A percentile compares a stretch with the other conserved stretches of the same genome.
Evolutionary conservation across 257 asterid species (phyloP).

Genomic region (Cinchona pubescens): DNA sequence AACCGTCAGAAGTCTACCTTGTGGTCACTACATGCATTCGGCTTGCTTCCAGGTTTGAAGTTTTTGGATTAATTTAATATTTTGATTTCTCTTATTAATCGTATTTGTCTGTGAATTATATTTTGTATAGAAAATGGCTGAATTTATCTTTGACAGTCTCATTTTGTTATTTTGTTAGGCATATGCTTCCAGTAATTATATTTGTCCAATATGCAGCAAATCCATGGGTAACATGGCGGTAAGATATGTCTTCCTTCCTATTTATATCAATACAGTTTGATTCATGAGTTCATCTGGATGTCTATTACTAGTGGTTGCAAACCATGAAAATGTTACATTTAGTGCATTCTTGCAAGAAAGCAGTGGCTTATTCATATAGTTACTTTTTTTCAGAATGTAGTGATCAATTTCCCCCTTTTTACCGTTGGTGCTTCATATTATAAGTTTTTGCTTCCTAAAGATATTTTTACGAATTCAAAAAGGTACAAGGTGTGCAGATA

Average conservation of each 20-base stretch:
- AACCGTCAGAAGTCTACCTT: slow-evolving; percentile 39
- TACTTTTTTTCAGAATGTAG: background rate
- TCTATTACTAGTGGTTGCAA: background rate
- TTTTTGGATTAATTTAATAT: background rate
- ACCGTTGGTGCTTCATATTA: background rate
- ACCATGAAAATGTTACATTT: background rate
- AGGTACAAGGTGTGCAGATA: too few species aligned
- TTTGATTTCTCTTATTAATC: background rate
- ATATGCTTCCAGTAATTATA: slow-evolving; percentile 41
- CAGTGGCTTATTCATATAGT: too few species aligned
- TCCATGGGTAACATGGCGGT: slow-evolving; percentile 55
- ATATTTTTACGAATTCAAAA: background rate
- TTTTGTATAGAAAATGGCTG: background rate
- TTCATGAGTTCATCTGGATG: background rate
- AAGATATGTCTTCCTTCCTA: slow-evolving; percentile 13
- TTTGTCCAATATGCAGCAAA: slow-evolving; percentile 51
- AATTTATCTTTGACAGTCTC: background rate
- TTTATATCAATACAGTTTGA: background rate
- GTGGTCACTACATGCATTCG: slow-evolving; percentile 54
- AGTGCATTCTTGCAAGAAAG: background rate
- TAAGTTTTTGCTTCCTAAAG: background rate
- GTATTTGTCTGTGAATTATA: background rate
- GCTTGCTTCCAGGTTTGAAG: slow-evolving; percentile 51
- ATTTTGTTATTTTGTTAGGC: slow-evolving; percentile 26
- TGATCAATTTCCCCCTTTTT: background rate